Conservation (phyloP, 371 early-diverging fungal genomes). For the Rhizopus delemar region DNA sequence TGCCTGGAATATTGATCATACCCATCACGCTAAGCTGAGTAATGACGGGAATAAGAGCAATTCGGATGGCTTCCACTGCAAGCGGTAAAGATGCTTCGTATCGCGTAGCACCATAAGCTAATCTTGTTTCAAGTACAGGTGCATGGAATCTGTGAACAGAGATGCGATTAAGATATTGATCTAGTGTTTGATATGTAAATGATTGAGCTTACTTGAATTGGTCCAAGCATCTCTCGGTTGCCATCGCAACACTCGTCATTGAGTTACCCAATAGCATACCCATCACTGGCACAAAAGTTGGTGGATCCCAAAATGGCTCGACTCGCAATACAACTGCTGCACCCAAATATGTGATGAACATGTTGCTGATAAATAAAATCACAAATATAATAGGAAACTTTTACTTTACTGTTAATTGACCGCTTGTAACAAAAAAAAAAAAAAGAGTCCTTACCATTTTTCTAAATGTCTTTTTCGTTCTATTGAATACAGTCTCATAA, state of each 20-base stretch:
- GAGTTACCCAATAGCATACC: slow-evolving; percentile 88
- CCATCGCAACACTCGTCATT: slow-evolving; percentile 84
- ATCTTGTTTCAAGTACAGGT: slow-evolving; percentile 70
- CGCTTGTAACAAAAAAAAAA: too few relatives aligned
- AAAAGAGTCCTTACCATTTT: slow-evolving; percentile 33
- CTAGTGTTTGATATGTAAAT: neutral
- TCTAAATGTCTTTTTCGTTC: slow-evolving; percentile 43
- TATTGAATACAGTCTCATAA: slow-evolving; percentile 46
- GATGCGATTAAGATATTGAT: neutral
- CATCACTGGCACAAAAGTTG: slow-evolving; percentile 81
- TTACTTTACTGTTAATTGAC: neutral
- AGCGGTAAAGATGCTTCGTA: slow-evolving; percentile 84
- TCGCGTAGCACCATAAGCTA: slow-evolving; percentile 80
- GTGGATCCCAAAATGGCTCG: slow-evolving; percentile 72
- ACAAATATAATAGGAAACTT: slow-evolving; percentile 53
- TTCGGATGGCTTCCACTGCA: slow-evolving; percentile 70
- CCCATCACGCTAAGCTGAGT: slow-evolving; percentile 86
- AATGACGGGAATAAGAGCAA: slow-evolving; percentile 79
- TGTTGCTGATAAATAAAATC: slow-evolving; percentile 50
- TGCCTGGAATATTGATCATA: slow-evolving; percentile 86
- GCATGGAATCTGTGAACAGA: slow-evolving; percentile 38
- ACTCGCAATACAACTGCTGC: slow-evolving; percentile 69
- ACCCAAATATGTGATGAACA: slow-evolving; percentile 56
- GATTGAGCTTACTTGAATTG: slow-evolving; percentile 42
- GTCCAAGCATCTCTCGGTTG: slow-evolving; percentile 65